Percentiles rank a stretch among this genome's conserved stretches.
Conservation (phyloP, 805 yeast species). For the Starmerella roubikii region DNA sequence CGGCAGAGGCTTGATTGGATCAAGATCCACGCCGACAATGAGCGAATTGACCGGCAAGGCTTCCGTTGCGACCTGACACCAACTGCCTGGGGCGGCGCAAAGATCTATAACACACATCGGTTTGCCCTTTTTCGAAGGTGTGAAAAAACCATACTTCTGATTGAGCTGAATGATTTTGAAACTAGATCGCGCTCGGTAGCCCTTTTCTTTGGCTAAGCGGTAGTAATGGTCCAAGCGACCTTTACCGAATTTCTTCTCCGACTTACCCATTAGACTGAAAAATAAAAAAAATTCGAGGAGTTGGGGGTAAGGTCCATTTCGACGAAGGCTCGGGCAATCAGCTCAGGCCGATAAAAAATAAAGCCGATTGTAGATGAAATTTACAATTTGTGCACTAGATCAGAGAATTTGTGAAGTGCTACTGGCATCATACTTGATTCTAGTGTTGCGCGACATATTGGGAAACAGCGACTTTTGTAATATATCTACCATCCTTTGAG, state of each 20-base stretch:
- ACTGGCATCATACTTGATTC: too few species aligned
- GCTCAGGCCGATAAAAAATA: too few species aligned
- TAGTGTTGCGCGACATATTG: too few species aligned
- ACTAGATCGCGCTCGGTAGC: slow-evolving; percentile 97
- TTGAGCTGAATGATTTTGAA: slow-evolving; percentile 89
- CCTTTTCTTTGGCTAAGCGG: slow-evolving; percentile 91
- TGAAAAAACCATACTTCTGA: slow-evolving; percentile 90
- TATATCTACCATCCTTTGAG: too few species aligned
- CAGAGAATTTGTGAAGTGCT: too few species aligned
- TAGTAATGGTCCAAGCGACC: slow-evolving; percentile 99
- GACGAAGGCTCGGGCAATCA: too few species aligned
- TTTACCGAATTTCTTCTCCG: slow-evolving; percentile 90
- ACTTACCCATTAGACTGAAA: slow-evolving; percentile 81
- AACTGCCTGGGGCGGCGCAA: slow-evolving; percentile 99
- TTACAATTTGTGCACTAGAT: too few species aligned
- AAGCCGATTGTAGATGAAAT: too few species aligned
- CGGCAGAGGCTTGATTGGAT: slow-evolving; percentile 92
- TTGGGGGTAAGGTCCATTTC: too few species aligned
- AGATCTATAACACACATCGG: slow-evolving; percentile 88
- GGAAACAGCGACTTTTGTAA: too few species aligned
- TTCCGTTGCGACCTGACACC: slow-evolving; percentile 98
- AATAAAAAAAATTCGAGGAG: too few species aligned
- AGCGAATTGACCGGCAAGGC: slow-evolving; percentile 84
- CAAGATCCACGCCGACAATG: slow-evolving; percentile 97
- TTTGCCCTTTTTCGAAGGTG: slow-evolving; percentile 54